Evolutionary conservation across 176 grass and related monocot genomes (phyloP), one percentile per base, ranked within the genome.

Genomic region (Oryza nivara): DNA sequence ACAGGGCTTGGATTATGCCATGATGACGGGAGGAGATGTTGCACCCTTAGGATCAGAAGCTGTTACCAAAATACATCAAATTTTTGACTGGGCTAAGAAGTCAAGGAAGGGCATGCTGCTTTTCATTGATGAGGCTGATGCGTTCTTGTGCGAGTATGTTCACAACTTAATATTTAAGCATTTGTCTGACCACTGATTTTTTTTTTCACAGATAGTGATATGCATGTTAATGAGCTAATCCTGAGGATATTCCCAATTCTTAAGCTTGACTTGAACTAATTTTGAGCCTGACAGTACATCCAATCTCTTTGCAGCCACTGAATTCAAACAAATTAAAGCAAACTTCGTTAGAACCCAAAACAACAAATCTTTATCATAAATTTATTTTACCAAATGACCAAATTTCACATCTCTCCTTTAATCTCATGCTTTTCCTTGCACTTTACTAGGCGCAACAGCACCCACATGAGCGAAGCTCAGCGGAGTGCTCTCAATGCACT

Each of bases 1-100:
- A 72, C 80, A 99, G 92, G 93, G 89, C 47, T 75, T 99, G 72
- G 93, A 96, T 96, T 96, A 99, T 82, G 90, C 96, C 30, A 96
- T 99, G 96, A 96, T 99, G 93, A 99, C 93, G 10, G 93, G 96
- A 69, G 96, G 96, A 63, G 96, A 96, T 87, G 96, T 99, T 73
- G 91, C 83, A 64, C 91, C 96, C 60, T 73, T 99, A 67, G 93
- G 93, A 82, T 89, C 93, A 30, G 90, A 92, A 70, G 96, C 93
- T 72, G 96, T 99, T 66, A 99, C 93, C 26, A 99, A 99, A 80
- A 94, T 99, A 69, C 96, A 99, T 92, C 86, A 96, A 75, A 99
- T 99, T 79, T 94, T 99, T 89, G 96, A 94, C 68, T 94, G 96
- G 93, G 92, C 96, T 79, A 99, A 94, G 73, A 96, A 96, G 77